phyloP scores from a whole-genome alignment of 306 rosid species.

The Begonia masoniana region DNA sequence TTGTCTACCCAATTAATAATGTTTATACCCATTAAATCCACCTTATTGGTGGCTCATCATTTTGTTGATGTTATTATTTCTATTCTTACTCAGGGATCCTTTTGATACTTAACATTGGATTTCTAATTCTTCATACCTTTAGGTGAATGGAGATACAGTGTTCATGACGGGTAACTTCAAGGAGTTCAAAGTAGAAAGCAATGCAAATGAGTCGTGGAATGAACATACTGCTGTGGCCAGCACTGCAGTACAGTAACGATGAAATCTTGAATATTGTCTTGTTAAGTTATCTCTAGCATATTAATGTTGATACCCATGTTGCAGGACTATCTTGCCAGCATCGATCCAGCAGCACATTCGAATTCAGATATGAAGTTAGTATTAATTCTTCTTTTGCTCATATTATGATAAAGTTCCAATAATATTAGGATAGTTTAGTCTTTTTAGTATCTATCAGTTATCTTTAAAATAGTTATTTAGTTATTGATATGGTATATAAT shows the following conservation, averaged over 20 bases:
- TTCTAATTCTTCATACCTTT: slow-evolving; percentile 12
- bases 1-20: too few species aligned
- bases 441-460: slow-evolving; percentile 1
- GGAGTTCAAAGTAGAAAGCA: slow-evolving; percentile 79
- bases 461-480: background rate
- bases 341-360: slow-evolving; percentile 53
- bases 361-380: slow-evolving; percentile 69
- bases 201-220: slow-evolving; percentile 55
- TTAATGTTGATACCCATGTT: slow-evolving; percentile 18
- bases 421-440: too few species aligned
- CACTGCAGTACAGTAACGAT: slow-evolving; percentile 59
- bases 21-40: too few species aligned
- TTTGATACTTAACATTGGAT: background rate
- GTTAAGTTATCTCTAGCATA: background rate
- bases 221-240: slow-evolving; percentile 64
- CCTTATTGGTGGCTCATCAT: too few species aligned
- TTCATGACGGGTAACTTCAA: slow-evolving; percentile 88
- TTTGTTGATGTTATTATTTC: too few species aligned
- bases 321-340: slow-evolving; percentile 93
- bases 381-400: too few species aligned
- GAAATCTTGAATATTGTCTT: slow-evolving; percentile 2
- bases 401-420: too few species aligned
- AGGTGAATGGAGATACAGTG: slow-evolving; percentile 94
- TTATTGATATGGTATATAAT: too few species aligned
- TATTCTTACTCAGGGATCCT: too few species aligned